Base-by-base conservation (phyloP, 148 eudicot genomes). In the Camellia sinensis region DNA sequence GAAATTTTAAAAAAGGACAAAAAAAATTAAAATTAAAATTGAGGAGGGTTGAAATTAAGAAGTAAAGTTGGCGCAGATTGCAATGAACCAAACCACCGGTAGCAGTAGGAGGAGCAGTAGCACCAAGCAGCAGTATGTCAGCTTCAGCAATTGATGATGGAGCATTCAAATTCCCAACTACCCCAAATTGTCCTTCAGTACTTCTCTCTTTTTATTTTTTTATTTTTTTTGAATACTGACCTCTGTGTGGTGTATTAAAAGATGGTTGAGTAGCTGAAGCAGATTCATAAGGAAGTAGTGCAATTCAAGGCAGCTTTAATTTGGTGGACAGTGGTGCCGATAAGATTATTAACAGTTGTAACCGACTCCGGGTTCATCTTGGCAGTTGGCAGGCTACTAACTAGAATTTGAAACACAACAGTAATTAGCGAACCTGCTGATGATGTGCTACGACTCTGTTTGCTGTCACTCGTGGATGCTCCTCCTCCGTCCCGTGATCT, bases 251-350 rank as follows among this genome's bases (percentile, higher is more conserved):
- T 29, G 37, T 29, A 29, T 29, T 29, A 29, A 29, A 29, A 29
- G 37, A 29, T 29, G 37, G 37, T 29, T 29, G 37, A 29, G 29
- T 53, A 67, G 80, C 43, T 62, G 59, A 21, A 22, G 45, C 50
- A 4, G 14, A 50, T 37, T 66, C 73, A 53, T 37, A 37, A 67
- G 18, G 77, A 77, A n/a, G 74, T 43, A 29, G 71, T 48, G 84
- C 81, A 79, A 80, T 87, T 87, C 77, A 89, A 77, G 80, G 91
- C 88, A 40, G 84, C 82, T 85, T 89, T 89, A 81, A 89, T 89
- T 80, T 87, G 89, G 46, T 84, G 87, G 37, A 89, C 83, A 11
- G 89, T 87, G 79, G 79, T 87, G 45, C 84, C 79, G 73, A 89
- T 89, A 37, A 89, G 85, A 80, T 84, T 85, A 78, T 82, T 89